A percentile compares a stretch with the other conserved stretches of the same genome.
Evolutionary conservation across 176 grass and related monocot species (phyloP).

Genomic region (Phragmites australis): DNA sequence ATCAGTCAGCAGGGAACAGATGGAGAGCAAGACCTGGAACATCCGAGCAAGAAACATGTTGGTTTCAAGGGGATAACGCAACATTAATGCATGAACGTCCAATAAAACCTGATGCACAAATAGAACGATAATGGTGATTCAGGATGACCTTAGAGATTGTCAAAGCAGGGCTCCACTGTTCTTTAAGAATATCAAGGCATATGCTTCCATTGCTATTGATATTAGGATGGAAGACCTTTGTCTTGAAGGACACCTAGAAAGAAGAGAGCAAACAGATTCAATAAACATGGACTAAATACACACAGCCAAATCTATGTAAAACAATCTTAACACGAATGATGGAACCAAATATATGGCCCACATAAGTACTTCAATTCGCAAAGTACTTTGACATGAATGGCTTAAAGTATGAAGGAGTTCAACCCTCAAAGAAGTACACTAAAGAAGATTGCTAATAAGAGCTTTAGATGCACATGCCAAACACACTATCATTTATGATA

Average conservation of each 20-base stretch:
- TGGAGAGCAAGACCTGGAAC: conserved; percentile 66
- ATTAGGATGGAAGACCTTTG: conserved; percentile 66
- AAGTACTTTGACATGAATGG: no score
- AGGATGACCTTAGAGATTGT: conserved; percentile 59
- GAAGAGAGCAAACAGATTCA: conserved; percentile 7
- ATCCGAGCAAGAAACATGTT: neutral
- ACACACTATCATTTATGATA: no score
- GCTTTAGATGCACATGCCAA: no score
- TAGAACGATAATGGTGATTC: neutral
- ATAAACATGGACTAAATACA: neutral
- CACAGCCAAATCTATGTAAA: neutral
- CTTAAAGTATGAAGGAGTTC: no score
- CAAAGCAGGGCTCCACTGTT: conserved; percentile 67
- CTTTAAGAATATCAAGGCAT: conserved; percentile 67
- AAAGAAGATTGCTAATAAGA: no score
- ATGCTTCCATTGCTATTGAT: conserved; percentile 73
- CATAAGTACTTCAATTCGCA: no score
- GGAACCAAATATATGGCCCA: no score
- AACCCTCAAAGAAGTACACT: no score
- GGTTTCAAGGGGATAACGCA: no score
- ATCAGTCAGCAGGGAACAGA: conserved; percentile 66
- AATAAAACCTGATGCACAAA: no score
- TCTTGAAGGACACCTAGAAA: conserved; percentile 65
- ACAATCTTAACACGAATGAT: neutral
- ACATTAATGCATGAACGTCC: no score